A percentile compares a stretch with the other conserved stretches of the same genome.
Conservation (phyloP, 2,329 filamentous ascomycete genomes). For the Dactylella cylindrospora region DNA sequence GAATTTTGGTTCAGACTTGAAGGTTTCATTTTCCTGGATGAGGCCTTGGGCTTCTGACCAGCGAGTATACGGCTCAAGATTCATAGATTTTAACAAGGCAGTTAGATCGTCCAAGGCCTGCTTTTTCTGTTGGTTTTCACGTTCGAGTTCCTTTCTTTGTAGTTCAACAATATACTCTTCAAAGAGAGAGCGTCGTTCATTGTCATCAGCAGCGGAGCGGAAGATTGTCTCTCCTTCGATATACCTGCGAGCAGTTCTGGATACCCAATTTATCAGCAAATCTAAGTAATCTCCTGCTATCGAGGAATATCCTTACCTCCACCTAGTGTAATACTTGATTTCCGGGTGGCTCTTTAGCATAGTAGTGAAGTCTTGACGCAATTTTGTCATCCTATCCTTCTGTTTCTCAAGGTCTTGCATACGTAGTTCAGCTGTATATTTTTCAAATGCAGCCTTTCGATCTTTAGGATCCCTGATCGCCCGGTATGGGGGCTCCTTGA, state of each 20-base stretch:
- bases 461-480: conserved; percentile 91
- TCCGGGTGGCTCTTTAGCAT: conserved; percentile 97
- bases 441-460: conserved; percentile 86
- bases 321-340: conserved; percentile 94
- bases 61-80: conserved; percentile 88
- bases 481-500: conserved; percentile 88
- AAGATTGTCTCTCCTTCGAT: conserved; percentile 96
- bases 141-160: conserved; percentile 75
- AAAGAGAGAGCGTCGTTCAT: conserved; percentile 84
- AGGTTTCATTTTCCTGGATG: conserved; percentile 74
- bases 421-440: conserved; percentile 87
- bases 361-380: conserved; percentile 88
- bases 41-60: conserved; percentile 87
- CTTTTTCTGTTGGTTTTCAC: conserved; percentile 71
- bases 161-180: conserved; percentile 88
- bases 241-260: conserved; percentile 76
- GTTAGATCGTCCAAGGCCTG: conserved; percentile 82
- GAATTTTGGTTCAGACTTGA: conserved; percentile 82
- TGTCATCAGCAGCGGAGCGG: conserved; percentile 82
- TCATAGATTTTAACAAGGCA: conserved; percentile 72
- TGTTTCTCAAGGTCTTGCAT: conserved; percentile 91
- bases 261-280: not conserved
- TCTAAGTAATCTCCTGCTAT: not conserved
- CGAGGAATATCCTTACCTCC: conserved; percentile 61
- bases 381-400: conserved; percentile 86